Evolutionary conservation across 176 grass and related monocot genomes (phyloP).

Genomic region (Ananas comosus): DNA sequence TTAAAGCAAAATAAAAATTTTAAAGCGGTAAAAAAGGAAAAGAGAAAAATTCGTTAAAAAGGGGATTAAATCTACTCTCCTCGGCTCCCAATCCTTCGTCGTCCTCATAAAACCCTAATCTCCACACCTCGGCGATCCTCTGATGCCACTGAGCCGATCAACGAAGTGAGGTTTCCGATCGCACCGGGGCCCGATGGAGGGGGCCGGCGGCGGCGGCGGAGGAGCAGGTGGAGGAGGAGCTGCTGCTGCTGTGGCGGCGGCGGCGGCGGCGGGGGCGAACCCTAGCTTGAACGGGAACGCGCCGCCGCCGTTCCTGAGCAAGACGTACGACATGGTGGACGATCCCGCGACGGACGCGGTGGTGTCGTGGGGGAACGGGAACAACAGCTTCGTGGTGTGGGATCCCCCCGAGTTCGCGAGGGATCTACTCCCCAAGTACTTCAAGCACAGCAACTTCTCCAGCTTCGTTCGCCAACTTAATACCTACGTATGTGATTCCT

Average conservation of each 20-base stretch:
- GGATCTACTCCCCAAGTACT: conserved; percentile 89
- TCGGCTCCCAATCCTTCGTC: background rate
- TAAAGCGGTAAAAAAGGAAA: background rate
- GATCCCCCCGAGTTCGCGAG: conserved; percentile 82
- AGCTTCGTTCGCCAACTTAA: conserved; percentile 90
- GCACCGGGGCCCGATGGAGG: background rate
- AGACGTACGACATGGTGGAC: conserved; percentile 95
- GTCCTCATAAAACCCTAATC: background rate
- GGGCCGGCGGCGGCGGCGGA: background rate
- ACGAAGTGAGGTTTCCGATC: background rate
- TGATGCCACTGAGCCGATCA: background rate
- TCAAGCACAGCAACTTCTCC: conserved; percentile 94
- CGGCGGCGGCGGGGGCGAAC: background rate
- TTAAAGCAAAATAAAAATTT: background rate
- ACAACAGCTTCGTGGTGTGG: conserved; percentile 92
- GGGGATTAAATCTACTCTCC: background rate
- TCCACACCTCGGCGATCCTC: background rate
- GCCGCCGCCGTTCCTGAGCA: conserved; percentile 71
- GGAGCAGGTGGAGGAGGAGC: background rate
- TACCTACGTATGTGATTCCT: conserved; percentile 45
- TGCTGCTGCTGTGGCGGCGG: conserved; percentile 4
- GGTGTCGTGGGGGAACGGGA: conserved; percentile 60
- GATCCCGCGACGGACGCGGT: conserved; percentile 61
- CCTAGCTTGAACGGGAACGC: conserved; percentile 9
- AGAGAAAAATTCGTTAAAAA: background rate